A percentile compares a stretch with the other conserved stretches of the same genome.
phyloP scores from a whole-genome alignment of 225 moss, liverwort and hornwort genomes.

The Physcomitrium patens region DNA sequence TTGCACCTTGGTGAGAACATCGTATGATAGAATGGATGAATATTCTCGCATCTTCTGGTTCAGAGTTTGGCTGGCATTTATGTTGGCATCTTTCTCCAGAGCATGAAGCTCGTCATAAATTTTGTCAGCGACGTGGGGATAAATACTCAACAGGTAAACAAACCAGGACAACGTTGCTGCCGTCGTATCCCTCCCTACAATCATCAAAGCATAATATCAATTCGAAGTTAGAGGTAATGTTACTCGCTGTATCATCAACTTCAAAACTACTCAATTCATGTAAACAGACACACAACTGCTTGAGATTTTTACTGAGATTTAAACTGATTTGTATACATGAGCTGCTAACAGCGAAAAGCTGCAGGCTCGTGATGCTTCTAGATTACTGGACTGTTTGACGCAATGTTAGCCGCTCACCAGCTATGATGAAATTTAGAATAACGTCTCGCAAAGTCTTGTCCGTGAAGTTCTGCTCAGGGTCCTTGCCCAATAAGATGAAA shows the following conservation, averaged over 20 bases:
- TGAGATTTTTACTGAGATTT: no score
- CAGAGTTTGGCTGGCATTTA: slow-evolving; percentile 20
- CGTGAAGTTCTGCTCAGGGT: slow-evolving; percentile 48
- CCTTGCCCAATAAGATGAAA: slow-evolving; percentile 56
- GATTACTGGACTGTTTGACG: not conserved
- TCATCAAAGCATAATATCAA: not conserved
- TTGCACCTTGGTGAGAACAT: slow-evolving; percentile 56
- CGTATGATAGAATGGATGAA: slow-evolving; percentile 50
- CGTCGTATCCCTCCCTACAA: slow-evolving; percentile 62
- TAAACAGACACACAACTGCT: no score
- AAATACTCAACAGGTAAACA: slow-evolving; percentile 49
- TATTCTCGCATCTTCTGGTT: slow-evolving; percentile 33
- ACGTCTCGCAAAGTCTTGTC: slow-evolving; percentile 66
- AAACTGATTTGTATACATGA: no score
- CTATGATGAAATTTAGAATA: slow-evolving; percentile 67
- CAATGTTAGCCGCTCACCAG: slow-evolving; percentile 34
- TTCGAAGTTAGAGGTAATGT: no score
- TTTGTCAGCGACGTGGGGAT: slow-evolving; percentile 52
- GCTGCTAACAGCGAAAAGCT: no score
- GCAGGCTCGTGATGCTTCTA: not conserved
- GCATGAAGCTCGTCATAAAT: slow-evolving; percentile 45
- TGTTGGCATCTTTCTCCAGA: slow-evolving; percentile 28
- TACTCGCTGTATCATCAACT: no score
- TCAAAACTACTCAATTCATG: no score
- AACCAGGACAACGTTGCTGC: slow-evolving; percentile 68